Base-by-base conservation (phyloP, 78 protist species). In the Cyanophora paradoxa region DNA sequence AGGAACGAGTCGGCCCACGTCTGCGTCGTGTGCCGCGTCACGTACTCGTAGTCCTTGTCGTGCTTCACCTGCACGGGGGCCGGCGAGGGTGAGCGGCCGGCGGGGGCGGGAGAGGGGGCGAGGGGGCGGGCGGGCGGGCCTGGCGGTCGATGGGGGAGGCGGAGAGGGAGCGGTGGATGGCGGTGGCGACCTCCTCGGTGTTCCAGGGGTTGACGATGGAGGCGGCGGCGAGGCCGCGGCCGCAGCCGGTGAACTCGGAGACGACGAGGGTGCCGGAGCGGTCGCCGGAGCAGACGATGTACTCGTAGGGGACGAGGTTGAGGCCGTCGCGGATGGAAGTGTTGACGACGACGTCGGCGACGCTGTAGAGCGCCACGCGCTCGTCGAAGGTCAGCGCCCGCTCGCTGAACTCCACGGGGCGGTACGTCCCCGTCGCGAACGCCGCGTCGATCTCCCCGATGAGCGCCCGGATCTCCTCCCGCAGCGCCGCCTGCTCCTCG, bases 291-390 rank as follows among this genome's bases (percentile, higher is more conserved):
- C 16, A 76, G 22, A 66, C 82, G 54, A 84, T 58, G 62, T 71
- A 89, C 71, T 92, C 95, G 52, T 75, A 83, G 16, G 94, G 84
- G 7, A 84, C 90, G 14, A 92, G 33, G 68, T 92, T 92, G 93
- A 90, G 78, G 16, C 94, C 95, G 46, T 92, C 95, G 17, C 95
- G 69, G 31, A 90, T 54, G 33, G 93, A 86, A 6, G 93, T 84
- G 37, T 84, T 62, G 17, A 92, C 28, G 14, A 76, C 52, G 6
- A 85, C 86, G 50, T 82, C 90, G 7, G 85, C 74, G 2, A 84
- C 48, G 14, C 16, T 14, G 64, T 30, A 44, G 26, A 61, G 46
- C 31, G 1, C 46, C 44, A 36, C 31, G 11, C 67, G 40, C 40
- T 19, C 67, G n/a, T 24, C 44, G 26, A 30, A 4, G n/a, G 33